Evolutionary conservation across 257 asterid genomes (phyloP).

Genomic region (Verbascum thapsus): DNA sequence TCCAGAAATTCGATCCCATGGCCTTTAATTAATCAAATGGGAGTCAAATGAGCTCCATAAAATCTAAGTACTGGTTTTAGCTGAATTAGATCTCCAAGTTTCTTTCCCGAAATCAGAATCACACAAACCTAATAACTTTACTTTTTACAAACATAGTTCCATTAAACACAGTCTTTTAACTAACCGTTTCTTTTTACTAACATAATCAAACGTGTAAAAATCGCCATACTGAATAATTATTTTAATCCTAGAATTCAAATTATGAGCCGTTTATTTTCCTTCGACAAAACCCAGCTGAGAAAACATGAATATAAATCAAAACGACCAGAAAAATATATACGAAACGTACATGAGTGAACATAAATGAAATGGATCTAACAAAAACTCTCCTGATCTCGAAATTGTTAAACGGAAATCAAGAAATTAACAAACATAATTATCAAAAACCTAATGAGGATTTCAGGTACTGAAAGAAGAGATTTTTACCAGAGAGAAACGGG

Average conservation of each 20-base stretch:
- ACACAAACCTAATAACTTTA: background rate
- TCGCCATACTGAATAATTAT: background rate
- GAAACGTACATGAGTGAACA: background rate
- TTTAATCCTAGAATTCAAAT: background rate
- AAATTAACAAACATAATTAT: background rate
- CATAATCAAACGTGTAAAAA: too few species aligned
- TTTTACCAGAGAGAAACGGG: conserved; percentile 19
- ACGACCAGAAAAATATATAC: background rate
- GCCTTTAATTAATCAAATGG: background rate
- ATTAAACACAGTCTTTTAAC: too few species aligned
- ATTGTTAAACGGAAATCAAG: background rate
- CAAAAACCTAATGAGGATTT: background rate
- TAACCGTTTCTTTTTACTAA: too few species aligned
- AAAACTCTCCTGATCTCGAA: conserved; percentile 22
- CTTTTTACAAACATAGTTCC: background rate
- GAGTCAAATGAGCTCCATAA: background rate
- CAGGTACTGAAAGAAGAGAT: background rate
- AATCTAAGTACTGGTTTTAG: background rate
- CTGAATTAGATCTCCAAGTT: background rate
- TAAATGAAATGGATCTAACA: conserved; percentile 27
- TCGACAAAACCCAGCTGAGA: background rate
- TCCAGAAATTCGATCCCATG: too few species aligned
- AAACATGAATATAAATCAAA: background rate
- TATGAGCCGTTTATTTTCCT: background rate
- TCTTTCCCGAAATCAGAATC: background rate